Base-by-base conservation (phyloP, 225 moss, liverwort and hornwort species). In the Anthoceros angustus region DNA sequence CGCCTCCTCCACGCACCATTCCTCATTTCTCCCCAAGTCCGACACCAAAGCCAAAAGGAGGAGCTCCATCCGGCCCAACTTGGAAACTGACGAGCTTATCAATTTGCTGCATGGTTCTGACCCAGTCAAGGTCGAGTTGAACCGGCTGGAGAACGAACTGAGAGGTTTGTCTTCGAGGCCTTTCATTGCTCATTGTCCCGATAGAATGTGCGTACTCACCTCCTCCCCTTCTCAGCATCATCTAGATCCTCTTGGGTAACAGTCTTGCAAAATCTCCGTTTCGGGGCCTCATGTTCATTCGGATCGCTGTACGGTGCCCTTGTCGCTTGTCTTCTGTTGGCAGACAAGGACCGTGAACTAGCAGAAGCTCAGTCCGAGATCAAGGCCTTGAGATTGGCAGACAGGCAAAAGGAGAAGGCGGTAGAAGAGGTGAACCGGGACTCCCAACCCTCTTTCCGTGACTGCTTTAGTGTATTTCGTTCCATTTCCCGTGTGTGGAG, bases 61-160 rank as follows among this genome's bases (percentile, higher is more conserved):
- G 65, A 92, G 80, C 76, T 70, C 80, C 62, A 70, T 82, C 68
- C 79, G 91, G 32, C 86, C 88, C 5, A 86, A 73, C 42, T 79
- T 82, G 74, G 85, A 79, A 45, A 72, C 88, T 2, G 92, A 82
- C 73, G 95, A 92, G 74, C 84, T 98, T 67, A 76, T 92, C 75
- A 89, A 80, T 76, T 84, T 89, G 65, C 88, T 92, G 39, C 89
- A 98, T 72, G 95, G 95, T 70, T 98, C 95, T 78, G 95, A 98
- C 91, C 95, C 95, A 71, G 88, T 98, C 62, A 88, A 88, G 69
- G 81, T 98, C 80, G 95, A 98, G 86, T 91, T 98, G 63, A 92
- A 88, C 72, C 92, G 95, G 64, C 72, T 98, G 21, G 95, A 98
- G 67, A 98, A 98, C 72, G 91, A 91, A 83, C 81, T 92, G 70